phyloP scores from a whole-genome alignment of 345 rosid species.

The Camelina sativa region DNA sequence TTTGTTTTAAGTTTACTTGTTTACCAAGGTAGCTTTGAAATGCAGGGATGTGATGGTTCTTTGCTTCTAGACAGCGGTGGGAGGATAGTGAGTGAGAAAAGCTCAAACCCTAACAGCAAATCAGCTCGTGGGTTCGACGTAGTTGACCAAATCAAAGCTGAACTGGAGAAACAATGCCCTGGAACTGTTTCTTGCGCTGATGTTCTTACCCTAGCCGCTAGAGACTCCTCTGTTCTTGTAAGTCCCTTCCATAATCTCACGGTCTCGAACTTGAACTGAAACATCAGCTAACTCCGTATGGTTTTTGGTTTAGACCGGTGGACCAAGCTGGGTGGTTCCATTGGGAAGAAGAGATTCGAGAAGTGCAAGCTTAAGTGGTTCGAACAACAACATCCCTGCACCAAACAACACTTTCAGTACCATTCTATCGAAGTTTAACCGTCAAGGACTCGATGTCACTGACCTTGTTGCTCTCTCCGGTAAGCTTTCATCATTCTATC shows the following conservation, averaged over 20 bases:
- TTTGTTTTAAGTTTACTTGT: slow-evolving; percentile 7
- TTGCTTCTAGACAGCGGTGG: slow-evolving; percentile 71
- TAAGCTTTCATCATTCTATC: slow-evolving; percentile 28
- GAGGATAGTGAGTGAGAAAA: slow-evolving; percentile 68
- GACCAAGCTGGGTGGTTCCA: slow-evolving; percentile 88
- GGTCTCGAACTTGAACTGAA: not conserved
- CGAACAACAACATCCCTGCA: slow-evolving; percentile 81
- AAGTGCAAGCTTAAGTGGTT: slow-evolving; percentile 74
- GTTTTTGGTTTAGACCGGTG: slow-evolving; percentile 61
- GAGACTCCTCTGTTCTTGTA: slow-evolving; percentile 92
- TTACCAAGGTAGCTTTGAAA: slow-evolving; percentile 5
- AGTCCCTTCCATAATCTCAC: slow-evolving; percentile 26
- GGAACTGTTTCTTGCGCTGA: slow-evolving; percentile 88
- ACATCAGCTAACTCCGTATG: slow-evolving; percentile 12
- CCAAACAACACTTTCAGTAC: slow-evolving; percentile 72
- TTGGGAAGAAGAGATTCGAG: slow-evolving; percentile 82
- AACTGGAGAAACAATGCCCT: slow-evolving; percentile 78
- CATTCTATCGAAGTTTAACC: slow-evolving; percentile 69
- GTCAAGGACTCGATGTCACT: slow-evolving; percentile 64
- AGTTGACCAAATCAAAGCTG: slow-evolving; percentile 75
- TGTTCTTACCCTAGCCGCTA: slow-evolving; percentile 72
- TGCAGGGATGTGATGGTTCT: slow-evolving; percentile 94
- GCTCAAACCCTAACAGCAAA: slow-evolving; percentile 70
- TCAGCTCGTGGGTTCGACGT: slow-evolving; percentile 90
- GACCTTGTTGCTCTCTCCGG: slow-evolving; percentile 93